Evolutionary conservation across 2,329 filamentous ascomycete genomes (phyloP).

Genomic region (Claviceps sp.): DNA sequence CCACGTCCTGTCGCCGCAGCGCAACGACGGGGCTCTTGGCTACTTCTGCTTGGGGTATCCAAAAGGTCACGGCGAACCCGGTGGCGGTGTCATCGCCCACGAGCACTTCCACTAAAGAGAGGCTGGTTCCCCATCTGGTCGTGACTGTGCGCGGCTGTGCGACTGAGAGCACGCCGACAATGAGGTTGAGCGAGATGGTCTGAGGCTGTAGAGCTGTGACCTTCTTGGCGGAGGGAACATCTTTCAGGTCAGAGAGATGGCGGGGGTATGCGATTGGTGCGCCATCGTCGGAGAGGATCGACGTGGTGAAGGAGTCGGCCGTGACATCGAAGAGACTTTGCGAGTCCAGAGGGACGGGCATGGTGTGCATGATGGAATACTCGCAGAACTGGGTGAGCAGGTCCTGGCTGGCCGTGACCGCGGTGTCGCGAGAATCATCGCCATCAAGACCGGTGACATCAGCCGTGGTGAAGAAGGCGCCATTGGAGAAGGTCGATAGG

Average conservation of each 20-base stretch:
- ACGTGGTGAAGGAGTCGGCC: slow-evolving; percentile 11
- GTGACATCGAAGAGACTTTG: slow-evolving; percentile 17
- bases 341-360: slow-evolving; percentile 46
- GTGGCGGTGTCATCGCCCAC: slow-evolving; percentile 77
- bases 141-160: slow-evolving; percentile 52
- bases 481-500: slow-evolving; percentile 16
- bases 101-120: slow-evolving; percentile 61
- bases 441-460: slow-evolving; percentile 20
- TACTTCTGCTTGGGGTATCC: slow-evolving; percentile 42
- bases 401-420: slow-evolving; percentile 15
- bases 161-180: slow-evolving; percentile 67
- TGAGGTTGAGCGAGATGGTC: slow-evolving; percentile 68
- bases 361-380: slow-evolving; percentile 59
- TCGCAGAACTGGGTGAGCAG: slow-evolving; percentile 57
- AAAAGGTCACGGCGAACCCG: slow-evolving; percentile 73
- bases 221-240: slow-evolving; percentile 54
- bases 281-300: slow-evolving; percentile 8
- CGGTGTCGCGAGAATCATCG: neutral
- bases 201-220: slow-evolving; percentile 58
- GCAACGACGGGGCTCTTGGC: slow-evolving; percentile 20
- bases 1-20: slow-evolving; percentile 58
- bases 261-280: slow-evolving; percentile 14
- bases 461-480: slow-evolving; percentile 35
- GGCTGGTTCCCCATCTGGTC: slow-evolving; percentile 47
- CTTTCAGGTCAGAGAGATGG: slow-evolving; percentile 42